Evolutionary conservation across 768 basidiomycete genomes (phyloP), one percentile per base, ranked within the genome.

Genomic region (Hygrophorus pudorinus): DNA sequence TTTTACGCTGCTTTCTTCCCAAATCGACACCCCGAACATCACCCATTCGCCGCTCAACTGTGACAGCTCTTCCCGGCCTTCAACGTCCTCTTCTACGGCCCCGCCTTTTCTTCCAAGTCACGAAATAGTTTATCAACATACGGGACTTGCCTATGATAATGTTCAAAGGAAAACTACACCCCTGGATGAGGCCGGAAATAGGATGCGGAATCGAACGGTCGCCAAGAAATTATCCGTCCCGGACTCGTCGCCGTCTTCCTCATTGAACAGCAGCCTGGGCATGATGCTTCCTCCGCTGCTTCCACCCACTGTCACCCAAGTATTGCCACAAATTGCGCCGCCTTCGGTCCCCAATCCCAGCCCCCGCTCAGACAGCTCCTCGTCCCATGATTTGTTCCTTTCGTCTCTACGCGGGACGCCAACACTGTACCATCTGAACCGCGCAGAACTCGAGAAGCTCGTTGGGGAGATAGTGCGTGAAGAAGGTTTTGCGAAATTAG

Each of bases 401-500:
- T 35, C 65, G 6, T 65, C 71, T 1, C 59, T 82, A 12, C 60
- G 61, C 32, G 66, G 76, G 29, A 52, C 62, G 14, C 64, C 72
- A 0, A 61, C 63, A 1, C 51, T 85, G n/a, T 80, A 83, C 50
- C 60, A 72, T 41, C 58, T 85, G 20, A 58, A 81, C 17, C 63
- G 59, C 28, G 45, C 59, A 9, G 66, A 71, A 5, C 69, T 87
- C 10, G 81, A 85, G 53, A 59, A 60, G 36, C 56, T 81, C 2
- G 70, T 86, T 13, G 67, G 71, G 9, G 70, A 78, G 20, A 70
- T 85, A 17, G 67, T 86, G 13, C 72, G 76, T 42, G 84, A 87
- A 57, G 79, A 91, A 42, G 79, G 88, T 5, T 90, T 96, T 55
- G 61, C 71, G 10, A 71, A 75, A 50, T 68, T 97, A 75, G 89